Conservation (phyloP, 306 rosid species). For the Cucumis hystrix region DNA sequence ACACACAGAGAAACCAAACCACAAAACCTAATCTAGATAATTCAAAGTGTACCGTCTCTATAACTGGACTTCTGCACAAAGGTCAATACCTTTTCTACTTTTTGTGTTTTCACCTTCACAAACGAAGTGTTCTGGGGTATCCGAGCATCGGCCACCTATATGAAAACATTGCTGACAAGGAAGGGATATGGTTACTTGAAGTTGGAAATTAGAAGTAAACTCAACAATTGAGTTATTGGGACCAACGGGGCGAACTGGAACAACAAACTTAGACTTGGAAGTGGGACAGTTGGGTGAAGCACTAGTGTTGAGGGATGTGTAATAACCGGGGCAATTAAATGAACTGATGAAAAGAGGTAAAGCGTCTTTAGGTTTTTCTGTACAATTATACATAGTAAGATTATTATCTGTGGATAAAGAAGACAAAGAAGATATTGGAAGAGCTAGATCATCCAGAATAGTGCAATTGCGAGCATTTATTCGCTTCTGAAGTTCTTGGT, state of each 20-base stretch:
- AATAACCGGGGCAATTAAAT: not conserved
- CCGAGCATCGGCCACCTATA: not conserved
- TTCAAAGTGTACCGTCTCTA: not conserved
- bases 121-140: not conserved
- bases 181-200: not conserved
- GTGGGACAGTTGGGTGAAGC: not conserved
- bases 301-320: not conserved
- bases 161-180: not conserved
- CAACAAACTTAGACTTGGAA: not conserved
- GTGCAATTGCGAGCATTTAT: not conserved
- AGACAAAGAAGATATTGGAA: not conserved
- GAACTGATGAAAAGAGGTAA: not conserved
- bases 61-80: not conserved
- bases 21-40: not conserved
- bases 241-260: conserved; percentile 5
- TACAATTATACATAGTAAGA: not conserved
- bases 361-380: not conserved
- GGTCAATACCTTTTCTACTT: not conserved
- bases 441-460: not conserved
- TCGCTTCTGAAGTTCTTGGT: not conserved
- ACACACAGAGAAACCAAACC: not conserved
- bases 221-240: not conserved
- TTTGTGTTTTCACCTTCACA: not conserved
- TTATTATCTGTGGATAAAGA: not conserved
- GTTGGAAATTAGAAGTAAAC: conserved; percentile 2